These are phyloP conservation scores for Jamesozyma piceae DNA, from an alignment of 805 yeast genomes.

Conservation along the genomic window DNA sequence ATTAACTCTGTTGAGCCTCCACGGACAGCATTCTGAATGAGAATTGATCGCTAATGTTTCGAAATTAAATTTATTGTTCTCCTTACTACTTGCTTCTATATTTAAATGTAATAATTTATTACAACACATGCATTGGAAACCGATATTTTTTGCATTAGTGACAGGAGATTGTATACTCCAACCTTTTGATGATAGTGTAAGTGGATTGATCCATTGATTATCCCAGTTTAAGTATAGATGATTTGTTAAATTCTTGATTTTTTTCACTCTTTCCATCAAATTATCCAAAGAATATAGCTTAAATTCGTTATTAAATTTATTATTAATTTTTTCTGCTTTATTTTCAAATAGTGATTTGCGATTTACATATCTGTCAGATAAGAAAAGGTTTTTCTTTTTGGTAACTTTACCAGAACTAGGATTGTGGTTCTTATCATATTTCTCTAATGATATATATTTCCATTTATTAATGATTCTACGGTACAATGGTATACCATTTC, in stretches of 20 bases:
- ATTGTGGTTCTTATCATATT: background rate
- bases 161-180: conserved; percentile 7
- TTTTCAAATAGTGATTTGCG: conserved; percentile 7
- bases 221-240: conserved; percentile 11
- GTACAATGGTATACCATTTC: background rate
- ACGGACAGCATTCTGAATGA: conserved; percentile 11
- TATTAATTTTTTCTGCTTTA: conserved; percentile 5
- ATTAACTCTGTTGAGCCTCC: conserved; percentile 9
- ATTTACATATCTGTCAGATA: conserved; percentile 6
- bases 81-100: background rate
- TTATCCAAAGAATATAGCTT: conserved; percentile 8
- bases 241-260: conserved; percentile 8
- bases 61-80: background rate
- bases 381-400: conserved; percentile 3
- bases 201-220: conserved; percentile 12
- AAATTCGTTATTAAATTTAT: conserved; percentile 4
- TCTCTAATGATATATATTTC: conserved; percentile 6
- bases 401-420: background rate
- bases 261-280: conserved; percentile 6
- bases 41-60: background rate
- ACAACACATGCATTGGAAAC: conserved; percentile 11
- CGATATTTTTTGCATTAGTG: background rate
- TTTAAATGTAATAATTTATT: background rate
- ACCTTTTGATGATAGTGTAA: conserved; percentile 14
- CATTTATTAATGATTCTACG: conserved; percentile 3